These are phyloP conservation scores for Eutrema japonicum DNA, from an alignment of 345 rosid genomes.

Conservation along the genomic window DNA sequence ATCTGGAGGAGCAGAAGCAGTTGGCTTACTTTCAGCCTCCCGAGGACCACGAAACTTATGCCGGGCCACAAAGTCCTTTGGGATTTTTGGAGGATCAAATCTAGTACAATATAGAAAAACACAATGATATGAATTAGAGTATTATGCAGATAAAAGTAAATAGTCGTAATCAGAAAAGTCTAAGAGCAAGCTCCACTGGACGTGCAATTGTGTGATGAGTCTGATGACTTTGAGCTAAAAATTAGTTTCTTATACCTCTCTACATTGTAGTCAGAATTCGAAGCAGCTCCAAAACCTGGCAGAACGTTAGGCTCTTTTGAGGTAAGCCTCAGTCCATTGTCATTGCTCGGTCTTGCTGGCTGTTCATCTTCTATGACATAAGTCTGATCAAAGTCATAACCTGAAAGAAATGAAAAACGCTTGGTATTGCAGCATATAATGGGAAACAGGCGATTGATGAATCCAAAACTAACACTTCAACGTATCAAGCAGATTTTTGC, in stretches of 20 bases:
- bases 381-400: slow-evolving; percentile 71
- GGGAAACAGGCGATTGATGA: neutral
- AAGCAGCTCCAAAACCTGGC: slow-evolving; percentile 75
- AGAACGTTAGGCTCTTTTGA: slow-evolving; percentile 68
- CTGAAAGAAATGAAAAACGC: slow-evolving; percentile 44
- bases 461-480: slow-evolving; percentile 23
- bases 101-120: slow-evolving; percentile 52
- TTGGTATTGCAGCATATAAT: slow-evolving; percentile 20
- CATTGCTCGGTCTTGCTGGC: slow-evolving; percentile 55
- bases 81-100: slow-evolving; percentile 81
- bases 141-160: slow-evolving; percentile 14
- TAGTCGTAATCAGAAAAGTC: slow-evolving; percentile 4
- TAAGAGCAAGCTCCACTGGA: slow-evolving; percentile 3
- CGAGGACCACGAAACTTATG: slow-evolving; percentile 74
- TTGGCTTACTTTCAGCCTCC: slow-evolving; percentile 52
- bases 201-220: slow-evolving; percentile 18
- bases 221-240: slow-evolving; percentile 15
- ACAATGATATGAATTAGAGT: slow-evolving; percentile 18
- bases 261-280: slow-evolving; percentile 61
- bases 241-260: slow-evolving; percentile 62
- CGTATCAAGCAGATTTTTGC: slow-evolving; percentile 13
- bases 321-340: slow-evolving; percentile 58
- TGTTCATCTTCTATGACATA: slow-evolving; percentile 81
- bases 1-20: slow-evolving; percentile 66
- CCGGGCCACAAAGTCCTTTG: slow-evolving; percentile 74